phyloP scores from a whole-genome alignment of 2,329 filamentous ascomycete species.

The Fusarium acutatum region DNA sequence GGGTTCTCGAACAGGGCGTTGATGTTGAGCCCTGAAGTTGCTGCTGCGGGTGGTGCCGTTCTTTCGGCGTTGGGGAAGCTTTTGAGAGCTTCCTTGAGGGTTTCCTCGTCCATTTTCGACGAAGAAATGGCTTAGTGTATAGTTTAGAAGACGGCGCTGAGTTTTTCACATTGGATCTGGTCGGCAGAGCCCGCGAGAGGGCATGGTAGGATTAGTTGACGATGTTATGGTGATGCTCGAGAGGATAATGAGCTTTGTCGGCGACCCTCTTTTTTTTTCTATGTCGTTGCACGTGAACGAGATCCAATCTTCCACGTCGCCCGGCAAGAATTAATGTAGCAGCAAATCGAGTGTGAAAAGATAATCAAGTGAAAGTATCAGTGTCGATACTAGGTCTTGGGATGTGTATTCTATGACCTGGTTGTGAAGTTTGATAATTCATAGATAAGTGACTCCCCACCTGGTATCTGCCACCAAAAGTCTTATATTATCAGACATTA shows the following conservation, averaged over 20 bases:
- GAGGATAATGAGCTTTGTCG: background rate
- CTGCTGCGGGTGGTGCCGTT: slow-evolving; percentile 43
- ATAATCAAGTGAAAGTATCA: background rate
- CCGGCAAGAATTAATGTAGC: background rate
- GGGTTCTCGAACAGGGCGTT: slow-evolving; percentile 71
- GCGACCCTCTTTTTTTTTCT: slow-evolving; percentile 29
- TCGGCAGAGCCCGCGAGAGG: background rate
- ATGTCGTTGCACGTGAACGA: slow-evolving; percentile 25
- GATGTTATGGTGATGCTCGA: background rate
- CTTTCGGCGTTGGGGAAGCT: slow-evolving; percentile 42
- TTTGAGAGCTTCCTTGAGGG: slow-evolving; percentile 18
- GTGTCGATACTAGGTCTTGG: background rate
- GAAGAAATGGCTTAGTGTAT: background rate
- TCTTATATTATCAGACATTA: background rate
- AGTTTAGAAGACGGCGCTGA: slow-evolving; percentile 2
- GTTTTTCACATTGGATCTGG: slow-evolving; percentile 15
- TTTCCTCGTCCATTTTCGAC: slow-evolving; percentile 31
- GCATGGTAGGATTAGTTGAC: background rate
- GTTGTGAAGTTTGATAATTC: background rate
- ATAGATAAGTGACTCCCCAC: background rate
- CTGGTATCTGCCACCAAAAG: background rate
- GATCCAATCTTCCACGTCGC: background rate
- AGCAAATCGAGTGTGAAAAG: background rate
- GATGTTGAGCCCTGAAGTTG: slow-evolving; percentile 54
- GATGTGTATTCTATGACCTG: background rate